Evolutionary conservation across 768 basidiomycete genomes (phyloP).

Genomic region (Lactarius hengduanensis): DNA sequence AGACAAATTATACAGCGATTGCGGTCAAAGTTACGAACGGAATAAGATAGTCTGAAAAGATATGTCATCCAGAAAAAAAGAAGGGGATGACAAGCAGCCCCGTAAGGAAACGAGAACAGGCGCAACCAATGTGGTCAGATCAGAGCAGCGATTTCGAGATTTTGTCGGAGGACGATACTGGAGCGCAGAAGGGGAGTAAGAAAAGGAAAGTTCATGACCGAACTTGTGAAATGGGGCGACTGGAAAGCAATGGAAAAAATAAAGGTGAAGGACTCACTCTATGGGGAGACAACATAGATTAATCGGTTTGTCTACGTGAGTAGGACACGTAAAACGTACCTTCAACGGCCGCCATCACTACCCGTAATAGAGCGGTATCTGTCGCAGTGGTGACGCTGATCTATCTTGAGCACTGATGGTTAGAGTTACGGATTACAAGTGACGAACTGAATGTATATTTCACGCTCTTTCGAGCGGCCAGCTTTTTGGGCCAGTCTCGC

Average conservation of each 20-base stretch:
- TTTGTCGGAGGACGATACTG: constrained; percentile 69
- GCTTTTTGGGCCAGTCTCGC: constrained; percentile 79
- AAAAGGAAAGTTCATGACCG: constrained; percentile 36
- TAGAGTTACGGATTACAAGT: constrained; percentile 14
- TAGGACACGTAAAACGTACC: constrained; percentile 48
- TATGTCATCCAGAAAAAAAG: constrained; percentile 20
- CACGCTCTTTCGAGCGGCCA: constrained; percentile 79
- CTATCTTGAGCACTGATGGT: constrained; percentile 25
- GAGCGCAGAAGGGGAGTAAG: constrained; percentile 33
- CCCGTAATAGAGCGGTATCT: constrained; percentile 82
- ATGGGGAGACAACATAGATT: constrained; percentile 29
- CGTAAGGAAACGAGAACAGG: constrained; percentile 22
- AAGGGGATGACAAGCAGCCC: constrained; percentile 8
- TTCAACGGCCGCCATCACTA: constrained; percentile 96
- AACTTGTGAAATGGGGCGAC: constrained; percentile 25
- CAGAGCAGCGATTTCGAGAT: constrained; percentile 63
- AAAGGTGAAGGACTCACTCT: constrained; percentile 62
- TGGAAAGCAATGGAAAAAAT: constrained; percentile 34
- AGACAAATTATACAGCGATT: constrained; percentile 24
- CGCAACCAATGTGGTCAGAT: constrained; percentile 43
- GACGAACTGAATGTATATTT: constrained; percentile 91
- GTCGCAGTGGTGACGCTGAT: constrained; percentile 84
- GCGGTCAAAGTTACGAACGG: constrained; percentile 17
- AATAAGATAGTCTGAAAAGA: constrained; percentile 15
- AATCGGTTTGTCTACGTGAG: constrained; percentile 19